Evolutionary conservation across 192 early-diverging fungal genomes (phyloP).

Genomic region (Glomus cerebriforme): DNA sequence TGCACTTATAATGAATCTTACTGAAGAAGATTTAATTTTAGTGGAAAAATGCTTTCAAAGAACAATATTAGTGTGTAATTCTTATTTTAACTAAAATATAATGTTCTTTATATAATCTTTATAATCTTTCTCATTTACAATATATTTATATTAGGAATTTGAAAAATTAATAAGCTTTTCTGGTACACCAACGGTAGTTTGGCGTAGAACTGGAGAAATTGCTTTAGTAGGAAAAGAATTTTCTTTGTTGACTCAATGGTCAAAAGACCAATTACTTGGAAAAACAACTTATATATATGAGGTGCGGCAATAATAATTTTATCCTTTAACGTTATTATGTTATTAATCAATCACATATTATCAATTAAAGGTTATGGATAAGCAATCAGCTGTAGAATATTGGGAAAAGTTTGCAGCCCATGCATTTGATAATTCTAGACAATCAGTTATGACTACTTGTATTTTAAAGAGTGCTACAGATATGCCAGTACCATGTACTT

Average conservation of each 20-base stretch:
- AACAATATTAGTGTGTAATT: slow-evolving; percentile 66
- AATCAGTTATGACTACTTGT: slow-evolving; percentile 87
- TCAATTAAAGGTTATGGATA: slow-evolving; percentile 82
- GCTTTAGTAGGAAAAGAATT: slow-evolving; percentile 96
- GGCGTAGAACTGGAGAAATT: slow-evolving; percentile 96
- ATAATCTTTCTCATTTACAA: slow-evolving; percentile 5
- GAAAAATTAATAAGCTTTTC: slow-evolving; percentile 95
- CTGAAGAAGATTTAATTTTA: slow-evolving; percentile 91
- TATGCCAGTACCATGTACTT: slow-evolving; percentile 80
- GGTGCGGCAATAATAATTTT: slow-evolving; percentile 34
- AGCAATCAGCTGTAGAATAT: slow-evolving; percentile 88
- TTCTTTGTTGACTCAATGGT: slow-evolving; percentile 90
- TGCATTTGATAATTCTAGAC: slow-evolving; percentile 92
- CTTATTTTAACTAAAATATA: not conserved
- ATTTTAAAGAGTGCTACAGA: slow-evolving; percentile 75
- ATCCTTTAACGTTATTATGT: too few species aligned
- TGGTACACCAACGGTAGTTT: slow-evolving; percentile 94
- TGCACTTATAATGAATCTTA: slow-evolving; percentile 91
- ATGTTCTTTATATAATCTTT: slow-evolving; percentile 21
- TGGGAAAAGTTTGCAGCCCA: slow-evolving; percentile 93
- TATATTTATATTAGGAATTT: slow-evolving; percentile 67
- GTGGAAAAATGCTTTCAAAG: slow-evolving; percentile 97
- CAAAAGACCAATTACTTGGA: slow-evolving; percentile 75
- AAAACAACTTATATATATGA: slow-evolving; percentile 86
- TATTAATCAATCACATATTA: not conserved